Evolutionary conservation across 2,329 filamentous ascomycete genomes (phyloP).

Genomic region (Aureobasidium sp.): DNA sequence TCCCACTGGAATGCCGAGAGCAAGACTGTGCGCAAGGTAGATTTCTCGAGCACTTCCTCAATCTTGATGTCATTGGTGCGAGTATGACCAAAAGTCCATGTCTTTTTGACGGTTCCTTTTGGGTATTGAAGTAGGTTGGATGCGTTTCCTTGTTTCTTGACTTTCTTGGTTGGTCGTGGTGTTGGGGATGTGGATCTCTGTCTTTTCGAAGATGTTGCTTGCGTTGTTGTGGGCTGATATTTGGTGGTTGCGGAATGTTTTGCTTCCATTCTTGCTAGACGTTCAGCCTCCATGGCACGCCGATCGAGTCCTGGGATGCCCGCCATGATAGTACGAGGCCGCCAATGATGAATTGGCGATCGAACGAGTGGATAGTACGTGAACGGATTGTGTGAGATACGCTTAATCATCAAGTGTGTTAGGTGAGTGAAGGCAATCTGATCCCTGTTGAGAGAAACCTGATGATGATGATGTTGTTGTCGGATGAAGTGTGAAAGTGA

Average conservation of each 20-base stretch:
- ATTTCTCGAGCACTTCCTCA: constrained; percentile 72
- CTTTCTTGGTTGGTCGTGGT: constrained; percentile 12
- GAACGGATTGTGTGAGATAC: neutral
- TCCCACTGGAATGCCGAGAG: constrained; percentile 86
- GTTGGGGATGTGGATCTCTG: constrained; percentile 37
- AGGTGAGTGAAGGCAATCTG: neutral
- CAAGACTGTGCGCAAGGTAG: constrained; percentile 64
- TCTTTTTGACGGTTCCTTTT: constrained; percentile 66
- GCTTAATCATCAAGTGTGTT: neutral
- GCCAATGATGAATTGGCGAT: neutral
- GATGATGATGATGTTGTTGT: neutral
- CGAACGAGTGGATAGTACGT: neutral
- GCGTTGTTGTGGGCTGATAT: constrained; percentile 24
- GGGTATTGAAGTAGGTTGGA: constrained; percentile 35
- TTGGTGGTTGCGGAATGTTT: constrained; percentile 20
- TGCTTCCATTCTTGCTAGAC: constrained; percentile 56
- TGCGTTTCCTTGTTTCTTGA: neutral
- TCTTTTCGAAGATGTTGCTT: constrained; percentile 34
- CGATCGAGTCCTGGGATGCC: constrained; percentile 56
- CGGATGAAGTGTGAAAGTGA: neutral
- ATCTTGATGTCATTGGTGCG: constrained; percentile 72
- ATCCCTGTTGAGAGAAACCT: neutral
- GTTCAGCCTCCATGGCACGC: constrained; percentile 76
- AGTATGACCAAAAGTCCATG: constrained; percentile 58
- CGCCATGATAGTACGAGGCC: neutral